Percentiles rank a stretch among this genome's conserved stretches.
These are phyloP conservation scores for Teunomyces cretensis DNA, from an alignment of 805 yeast species.

Conservation along the genomic window DNA sequence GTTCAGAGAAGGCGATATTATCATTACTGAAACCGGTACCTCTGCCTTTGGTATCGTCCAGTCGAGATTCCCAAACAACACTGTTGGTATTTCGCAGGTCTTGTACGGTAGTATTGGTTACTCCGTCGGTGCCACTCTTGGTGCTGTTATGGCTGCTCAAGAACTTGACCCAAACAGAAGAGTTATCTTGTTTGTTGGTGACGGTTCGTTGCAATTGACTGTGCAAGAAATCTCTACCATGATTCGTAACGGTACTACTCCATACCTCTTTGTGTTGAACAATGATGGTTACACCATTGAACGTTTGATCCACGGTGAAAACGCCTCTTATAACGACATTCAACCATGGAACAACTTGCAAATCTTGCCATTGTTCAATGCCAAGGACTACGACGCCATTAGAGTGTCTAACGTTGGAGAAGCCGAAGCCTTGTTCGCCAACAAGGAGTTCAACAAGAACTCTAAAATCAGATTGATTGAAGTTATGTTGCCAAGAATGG, in stretches of 20 bases:
- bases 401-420: constrained; percentile 59
- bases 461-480: constrained; percentile 65
- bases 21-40: constrained; percentile 73
- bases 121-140: constrained; percentile 65
- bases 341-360: constrained; percentile 68
- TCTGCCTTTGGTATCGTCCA: constrained; percentile 71
- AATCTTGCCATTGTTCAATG: constrained; percentile 60
- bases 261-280: constrained; percentile 68
- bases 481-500: constrained; percentile 66
- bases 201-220: constrained; percentile 73
- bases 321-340: constrained; percentile 63
- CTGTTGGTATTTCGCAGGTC: constrained; percentile 70
- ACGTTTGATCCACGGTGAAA: constrained; percentile 68
- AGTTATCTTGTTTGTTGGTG: constrained; percentile 69
- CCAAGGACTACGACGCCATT: constrained; percentile 52
- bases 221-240: constrained; percentile 72
- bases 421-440: constrained; percentile 49
- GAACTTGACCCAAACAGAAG: constrained; percentile 61
- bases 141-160: constrained; percentile 68
- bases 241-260: constrained; percentile 64
- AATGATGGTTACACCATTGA: constrained; percentile 77
- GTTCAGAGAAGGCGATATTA: constrained; percentile 65
- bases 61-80: constrained; percentile 60
- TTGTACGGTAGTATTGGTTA: constrained; percentile 77
- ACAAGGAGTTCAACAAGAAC: constrained; percentile 50